Evolutionary conservation across 2,329 filamentous ascomycete genomes (phyloP).

Genomic region (Pestalotiopsis sp.): DNA sequence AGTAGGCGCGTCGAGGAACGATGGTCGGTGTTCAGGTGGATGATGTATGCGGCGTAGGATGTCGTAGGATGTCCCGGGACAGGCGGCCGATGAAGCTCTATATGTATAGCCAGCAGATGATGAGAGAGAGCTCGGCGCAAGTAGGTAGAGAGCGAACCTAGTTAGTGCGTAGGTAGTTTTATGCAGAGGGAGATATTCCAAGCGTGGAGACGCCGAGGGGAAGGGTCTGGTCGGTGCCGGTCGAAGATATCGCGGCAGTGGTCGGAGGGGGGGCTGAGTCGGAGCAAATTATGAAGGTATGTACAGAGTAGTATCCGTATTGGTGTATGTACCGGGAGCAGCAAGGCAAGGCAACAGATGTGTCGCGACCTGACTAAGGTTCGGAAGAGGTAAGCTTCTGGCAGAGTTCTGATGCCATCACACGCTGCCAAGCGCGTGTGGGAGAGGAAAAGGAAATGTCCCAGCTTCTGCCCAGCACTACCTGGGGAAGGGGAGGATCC

Average conservation of each 20-base stretch:
- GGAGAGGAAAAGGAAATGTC: not conserved
- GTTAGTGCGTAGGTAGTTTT: not conserved
- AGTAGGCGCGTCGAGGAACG: not conserved
- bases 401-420: not conserved
- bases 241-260: constrained; percentile 10
- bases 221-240: not conserved
- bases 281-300: not conserved
- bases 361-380: constrained; percentile 2
- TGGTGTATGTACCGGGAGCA: not conserved
- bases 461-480: not conserved
- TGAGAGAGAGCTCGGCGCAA: not conserved
- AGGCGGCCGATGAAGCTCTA: not conserved
- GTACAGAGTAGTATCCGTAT: not conserved
- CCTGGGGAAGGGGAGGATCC: not conserved
- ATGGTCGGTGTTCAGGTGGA: not conserved
- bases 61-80: not conserved
- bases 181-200: not conserved
- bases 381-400: constrained; percentile 11
- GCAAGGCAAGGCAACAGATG: not conserved
- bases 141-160: not conserved
- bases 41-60: not conserved
- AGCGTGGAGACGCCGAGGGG: constrained; percentile 10
- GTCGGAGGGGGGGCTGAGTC: not conserved
- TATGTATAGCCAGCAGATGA: not conserved
- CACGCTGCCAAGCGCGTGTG: not conserved